Evolutionary conservation across 768 basidiomycete species (phyloP), one percentile per base, ranked within the genome.

Genomic region (Auriscalpium microsporum): DNA sequence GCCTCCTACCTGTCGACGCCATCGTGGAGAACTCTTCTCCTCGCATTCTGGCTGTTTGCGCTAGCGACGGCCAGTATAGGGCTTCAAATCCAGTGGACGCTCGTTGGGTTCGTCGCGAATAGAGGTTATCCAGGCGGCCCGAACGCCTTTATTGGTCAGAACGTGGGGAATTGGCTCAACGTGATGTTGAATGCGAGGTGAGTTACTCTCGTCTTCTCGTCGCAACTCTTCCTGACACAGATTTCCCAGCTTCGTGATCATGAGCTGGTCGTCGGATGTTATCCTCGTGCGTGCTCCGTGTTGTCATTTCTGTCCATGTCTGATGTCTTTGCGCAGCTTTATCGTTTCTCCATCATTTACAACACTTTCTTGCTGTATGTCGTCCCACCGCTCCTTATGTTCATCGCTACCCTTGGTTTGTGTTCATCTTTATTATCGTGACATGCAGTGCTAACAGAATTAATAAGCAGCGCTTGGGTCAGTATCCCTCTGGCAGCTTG

Each of bases 211-310:
- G 17, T 10, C 50, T 42, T 36, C 23, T 11, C 16, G 14, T 38
- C n/a, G 14, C 17, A 16, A 16, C 13, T 17, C 35, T 6, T 16
- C 42, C 36, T 28, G 7, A 33, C 48, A 17, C 50, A 8, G 46
- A 52, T 55, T 52, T 34, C 50, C 34, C 54, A 69, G 68, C 55
- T 67, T 68, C 52, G 49, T 70, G 2, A 42, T 59, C 14, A 52
- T 69, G 45, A 70, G 64, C 52, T 69, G 68, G 69, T 50, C 64
- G 1, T 57, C 62, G 10, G 69, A 70, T 42, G 64, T 62, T 14
- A 50, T 69, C 33, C 36, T 70, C 51, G 69, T 69, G 58, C 16
- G 52, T 19, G 6, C 44, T 10, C 36, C 28, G 13, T 19, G 36
- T 8, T 38, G 42, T 10, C 10, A 35, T 16, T 9, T 10, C 17